Evolutionary conservation across 306 rosid species (phyloP).

Genomic region (Ammopiptanthus mongolicus): DNA sequence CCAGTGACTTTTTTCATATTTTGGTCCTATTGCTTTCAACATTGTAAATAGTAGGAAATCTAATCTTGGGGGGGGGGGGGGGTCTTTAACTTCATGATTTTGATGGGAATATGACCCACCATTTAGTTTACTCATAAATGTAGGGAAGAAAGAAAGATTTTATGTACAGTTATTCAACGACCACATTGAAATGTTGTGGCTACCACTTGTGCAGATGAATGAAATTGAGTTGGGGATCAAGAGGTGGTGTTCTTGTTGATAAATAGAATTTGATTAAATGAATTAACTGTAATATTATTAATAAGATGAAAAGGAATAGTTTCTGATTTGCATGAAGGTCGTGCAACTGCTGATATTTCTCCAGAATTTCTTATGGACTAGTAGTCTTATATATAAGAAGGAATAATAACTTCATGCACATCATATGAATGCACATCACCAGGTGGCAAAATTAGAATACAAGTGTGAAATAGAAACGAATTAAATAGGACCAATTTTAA

Average conservation of each 20-base stretch:
- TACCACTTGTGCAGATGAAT: neutral
- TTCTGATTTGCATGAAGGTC: neutral
- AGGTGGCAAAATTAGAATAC: too few relatives aligned
- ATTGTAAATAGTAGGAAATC: constrained; percentile 17
- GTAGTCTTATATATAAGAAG: neutral
- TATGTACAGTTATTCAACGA: neutral
- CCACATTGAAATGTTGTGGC: neutral
- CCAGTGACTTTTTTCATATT: neutral
- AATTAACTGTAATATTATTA: neutral
- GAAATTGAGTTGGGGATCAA: neutral
- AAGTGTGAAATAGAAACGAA: too few relatives aligned
- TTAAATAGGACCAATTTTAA: too few relatives aligned
- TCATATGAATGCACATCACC: too few relatives aligned
- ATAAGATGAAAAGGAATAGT: neutral
- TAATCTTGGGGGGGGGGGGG: neutral
- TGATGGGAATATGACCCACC: neutral
- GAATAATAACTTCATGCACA: too few relatives aligned
- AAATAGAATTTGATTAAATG: neutral
- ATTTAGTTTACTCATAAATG: neutral
- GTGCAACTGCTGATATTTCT: neutral
- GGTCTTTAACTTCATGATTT: neutral
- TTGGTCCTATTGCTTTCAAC: neutral
- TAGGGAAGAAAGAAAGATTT: neutral
- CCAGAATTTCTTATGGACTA: neutral
- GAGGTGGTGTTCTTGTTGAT: neutral